Evolutionary conservation across 2,329 filamentous ascomycete genomes (phyloP), one percentile per base, ranked within the genome.

Genomic region (Aaosphaeria pasadenensis): DNA sequence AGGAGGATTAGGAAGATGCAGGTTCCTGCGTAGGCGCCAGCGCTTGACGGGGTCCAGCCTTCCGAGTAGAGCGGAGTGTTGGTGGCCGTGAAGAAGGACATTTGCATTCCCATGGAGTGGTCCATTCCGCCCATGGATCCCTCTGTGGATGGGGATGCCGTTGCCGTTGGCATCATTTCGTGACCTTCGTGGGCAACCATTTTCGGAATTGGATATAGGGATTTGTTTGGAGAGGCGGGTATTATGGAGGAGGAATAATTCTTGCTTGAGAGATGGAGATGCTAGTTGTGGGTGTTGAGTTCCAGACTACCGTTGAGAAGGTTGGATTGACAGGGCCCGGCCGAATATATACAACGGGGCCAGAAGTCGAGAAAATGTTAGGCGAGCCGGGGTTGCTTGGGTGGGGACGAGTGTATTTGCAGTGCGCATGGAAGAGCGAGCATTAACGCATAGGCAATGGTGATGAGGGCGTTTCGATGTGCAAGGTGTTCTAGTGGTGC

Each of bases 1-100:
- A 97, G 84, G 40, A 87, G 59, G 66, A 96, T 85, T 50, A 96
- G 80, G 73, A 96, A 96, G 69, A 96, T 88, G 76, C 92, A 95
- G 30, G 90, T 95, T 47, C 84, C 92, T 1, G 89, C 90, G 71
- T 96, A 97, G 50, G 80, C 74, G 58, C 86, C 89, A 5, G 79
- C 74, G 33, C 74, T 85, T 30, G 66, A 72, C 5, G 92, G 92
- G 2, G 87, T 87, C 90, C 91, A 97, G 45, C 76, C 68, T 24
- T 72, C 67, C 11, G 88, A 85, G 74, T 79, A 89, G 41, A 90
- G 77, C 3, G 85, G 77, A 1, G 85, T 88, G 47, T 66, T 71
- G 42, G 82, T 81, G 48, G 75, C 73, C 54, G 78, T 82, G 57
- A 85, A 85, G 78, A 94, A 94, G 51, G 74, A 71, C 79, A 81